phyloP scores from a whole-genome alignment of 106 monocot genomes.

The Posidonia australis region DNA sequence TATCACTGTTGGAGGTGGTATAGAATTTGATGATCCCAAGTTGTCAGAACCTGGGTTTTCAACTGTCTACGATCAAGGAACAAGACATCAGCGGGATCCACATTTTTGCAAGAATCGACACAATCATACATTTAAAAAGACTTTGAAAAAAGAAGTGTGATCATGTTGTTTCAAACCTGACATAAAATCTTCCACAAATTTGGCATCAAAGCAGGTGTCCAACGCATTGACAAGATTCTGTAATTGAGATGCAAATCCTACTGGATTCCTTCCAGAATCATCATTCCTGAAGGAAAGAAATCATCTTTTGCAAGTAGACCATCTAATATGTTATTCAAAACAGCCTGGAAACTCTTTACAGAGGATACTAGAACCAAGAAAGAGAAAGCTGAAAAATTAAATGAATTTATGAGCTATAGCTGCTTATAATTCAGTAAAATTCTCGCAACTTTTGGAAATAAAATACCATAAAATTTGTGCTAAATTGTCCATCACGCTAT shows the following conservation, averaged over 20 bases:
- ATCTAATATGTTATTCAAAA: background rate
- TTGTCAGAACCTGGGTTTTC: conserved; percentile 66
- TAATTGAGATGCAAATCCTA: conserved; percentile 86
- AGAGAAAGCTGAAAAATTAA: too few relatives aligned
- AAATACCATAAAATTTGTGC: too few relatives aligned
- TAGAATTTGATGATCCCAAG: conserved; percentile 31
- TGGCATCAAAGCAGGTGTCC: conserved; percentile 49
- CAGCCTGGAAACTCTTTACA: too few relatives aligned
- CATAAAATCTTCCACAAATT: conserved; percentile 82
- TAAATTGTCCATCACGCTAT: too few relatives aligned
- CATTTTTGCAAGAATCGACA: background rate
- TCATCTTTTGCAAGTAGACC: background rate
- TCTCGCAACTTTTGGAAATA: too few relatives aligned
- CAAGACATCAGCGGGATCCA: conserved; percentile 15
- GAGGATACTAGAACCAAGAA: too few relatives aligned
- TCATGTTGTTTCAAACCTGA: conserved; percentile 45
- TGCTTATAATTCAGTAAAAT: too few relatives aligned
- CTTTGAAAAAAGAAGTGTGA: background rate
- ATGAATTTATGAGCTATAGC: too few relatives aligned
- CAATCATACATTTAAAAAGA: background rate
- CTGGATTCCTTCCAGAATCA: conserved; percentile 41
- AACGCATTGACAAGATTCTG: conserved; percentile 50
- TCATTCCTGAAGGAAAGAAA: conserved; percentile 40
- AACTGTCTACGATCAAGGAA: conserved; percentile 56
- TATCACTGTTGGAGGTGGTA: conserved; percentile 71